These are phyloP conservation scores for Herpetomonas tarakana DNA, from an alignment of 208 protist species.

Conservation along the genomic window DNA sequence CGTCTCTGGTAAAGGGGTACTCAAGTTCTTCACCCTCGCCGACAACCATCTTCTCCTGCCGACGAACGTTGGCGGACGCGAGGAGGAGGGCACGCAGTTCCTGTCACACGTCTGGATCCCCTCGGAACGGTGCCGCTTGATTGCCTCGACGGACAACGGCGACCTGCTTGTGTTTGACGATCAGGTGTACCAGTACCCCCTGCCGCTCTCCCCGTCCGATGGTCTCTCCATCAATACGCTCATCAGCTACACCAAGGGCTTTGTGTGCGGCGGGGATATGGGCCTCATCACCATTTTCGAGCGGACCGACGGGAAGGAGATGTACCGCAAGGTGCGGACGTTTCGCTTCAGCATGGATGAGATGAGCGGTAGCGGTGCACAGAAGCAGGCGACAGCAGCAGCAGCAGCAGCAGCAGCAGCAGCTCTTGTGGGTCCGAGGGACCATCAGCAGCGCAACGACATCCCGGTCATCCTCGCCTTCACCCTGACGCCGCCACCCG, in stretches of 20 bases:
- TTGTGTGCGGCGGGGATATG: conserved; percentile 93
- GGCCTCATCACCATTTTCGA: conserved; percentile 94
- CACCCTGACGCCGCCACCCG: conserved; percentile 79
- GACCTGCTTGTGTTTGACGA: conserved; percentile 94
- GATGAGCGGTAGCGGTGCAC: conserved; percentile 17
- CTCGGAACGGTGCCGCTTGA: conserved; percentile 74
- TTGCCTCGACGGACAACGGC: conserved; percentile 92
- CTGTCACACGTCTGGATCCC: conserved; percentile 93
- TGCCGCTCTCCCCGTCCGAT: conserved; percentile 85
- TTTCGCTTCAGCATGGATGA: conserved; percentile 85
- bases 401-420: conserved; percentile 8
- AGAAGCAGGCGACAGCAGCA: conserved; percentile 8
- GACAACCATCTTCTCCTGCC: conserved; percentile 73
- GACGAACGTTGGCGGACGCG: conserved; percentile 44
- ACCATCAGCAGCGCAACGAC: conserved; percentile 18
- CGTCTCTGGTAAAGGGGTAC: conserved; percentile 88
- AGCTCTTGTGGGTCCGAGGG: conserved; percentile 1
- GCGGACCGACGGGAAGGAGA: conserved; percentile 87
- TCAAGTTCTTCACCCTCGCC: conserved; percentile 85
- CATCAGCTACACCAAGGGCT: conserved; percentile 91
- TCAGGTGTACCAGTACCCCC: conserved; percentile 81
- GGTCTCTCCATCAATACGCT: conserved; percentile 87
- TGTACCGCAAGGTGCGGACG: conserved; percentile 93
- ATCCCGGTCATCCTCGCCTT: conserved; percentile 81
- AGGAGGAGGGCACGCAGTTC: conserved; percentile 84